Conservation (phyloP, 495 filamentous ascomycete genomes). For the Neurospora intermedia region DNA sequence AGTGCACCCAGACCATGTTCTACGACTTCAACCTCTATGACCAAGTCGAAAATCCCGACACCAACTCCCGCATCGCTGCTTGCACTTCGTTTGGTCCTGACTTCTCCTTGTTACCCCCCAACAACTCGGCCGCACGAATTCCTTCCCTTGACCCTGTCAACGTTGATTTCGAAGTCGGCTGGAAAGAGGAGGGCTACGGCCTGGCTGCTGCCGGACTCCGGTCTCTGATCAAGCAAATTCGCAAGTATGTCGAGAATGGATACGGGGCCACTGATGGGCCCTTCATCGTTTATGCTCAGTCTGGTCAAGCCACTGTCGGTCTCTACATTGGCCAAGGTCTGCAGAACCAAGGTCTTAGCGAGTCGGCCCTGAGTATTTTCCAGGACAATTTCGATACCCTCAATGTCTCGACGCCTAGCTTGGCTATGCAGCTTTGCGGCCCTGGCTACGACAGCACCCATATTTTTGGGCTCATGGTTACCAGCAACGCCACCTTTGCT, state of each 20-base stretch:
- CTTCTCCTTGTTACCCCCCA: background rate
- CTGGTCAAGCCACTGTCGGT: conserved; percentile 4
- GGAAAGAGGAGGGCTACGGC: background rate
- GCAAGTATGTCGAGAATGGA: conserved; percentile 4
- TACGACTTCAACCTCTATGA: conserved; percentile 24
- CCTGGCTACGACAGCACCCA: conserved; percentile 14
- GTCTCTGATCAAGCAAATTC: conserved; percentile 2
- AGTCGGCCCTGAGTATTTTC: conserved; percentile 13
- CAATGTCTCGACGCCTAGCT: conserved; percentile 4
- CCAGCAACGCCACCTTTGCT: conserved; percentile 22
- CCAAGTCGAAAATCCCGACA: conserved; percentile 17
- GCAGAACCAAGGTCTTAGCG: conserved; percentile 14
- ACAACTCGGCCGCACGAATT: background rate
- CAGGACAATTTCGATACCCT: conserved; percentile 10
- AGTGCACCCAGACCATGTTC: conserved; percentile 21
- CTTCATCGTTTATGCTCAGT: conserved; percentile 7
- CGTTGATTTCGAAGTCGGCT: conserved; percentile 3
- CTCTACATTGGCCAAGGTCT: conserved; percentile 17
- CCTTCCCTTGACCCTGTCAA: background rate
- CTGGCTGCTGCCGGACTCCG: background rate
- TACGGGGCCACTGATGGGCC: background rate
- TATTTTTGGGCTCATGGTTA: conserved; percentile 24
- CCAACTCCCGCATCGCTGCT: conserved; percentile 21
- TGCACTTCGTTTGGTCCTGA: conserved; percentile 21
- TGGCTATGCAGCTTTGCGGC: conserved; percentile 31